These are phyloP conservation scores for Ramularia endophylla DNA, from an alignment of 2,329 filamentous ascomycete genomes.

Conservation along the genomic window DNA sequence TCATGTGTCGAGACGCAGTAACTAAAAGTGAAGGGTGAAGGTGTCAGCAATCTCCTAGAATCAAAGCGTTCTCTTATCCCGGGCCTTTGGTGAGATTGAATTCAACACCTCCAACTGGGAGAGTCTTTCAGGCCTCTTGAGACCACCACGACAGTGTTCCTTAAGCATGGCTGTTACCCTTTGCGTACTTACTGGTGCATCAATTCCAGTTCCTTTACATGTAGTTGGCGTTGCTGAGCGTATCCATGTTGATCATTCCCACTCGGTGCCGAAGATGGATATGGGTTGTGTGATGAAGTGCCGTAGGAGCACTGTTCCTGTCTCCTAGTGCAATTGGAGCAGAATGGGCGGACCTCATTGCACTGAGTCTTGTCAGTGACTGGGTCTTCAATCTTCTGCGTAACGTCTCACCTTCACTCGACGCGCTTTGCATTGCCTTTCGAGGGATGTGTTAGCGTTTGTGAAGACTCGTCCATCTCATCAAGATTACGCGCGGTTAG, in stretches of 20 bases:
- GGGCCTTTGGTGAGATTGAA: no score
- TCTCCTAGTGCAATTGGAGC: constrained; percentile 17
- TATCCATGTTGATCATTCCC: constrained; percentile 6
- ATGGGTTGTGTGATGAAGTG: constrained; percentile 9
- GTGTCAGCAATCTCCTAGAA: no score
- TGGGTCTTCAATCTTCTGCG: not conserved
- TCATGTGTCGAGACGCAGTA: constrained; percentile 14
- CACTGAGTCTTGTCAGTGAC: constrained; percentile 7
- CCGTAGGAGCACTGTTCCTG: constrained; percentile 21
- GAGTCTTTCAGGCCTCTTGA: no score
- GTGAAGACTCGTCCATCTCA: no score
- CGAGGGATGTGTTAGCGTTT: constrained; percentile 5
- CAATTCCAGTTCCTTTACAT: constrained; percentile 19
- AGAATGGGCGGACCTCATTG: constrained; percentile 16
- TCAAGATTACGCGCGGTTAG: no score
- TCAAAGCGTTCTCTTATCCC: no score
- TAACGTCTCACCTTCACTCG: constrained; percentile 26
- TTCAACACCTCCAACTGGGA: no score
- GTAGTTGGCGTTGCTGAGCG: constrained; percentile 2
- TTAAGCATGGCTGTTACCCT: no score
- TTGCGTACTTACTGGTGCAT: constrained; percentile 24
- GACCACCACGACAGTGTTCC: no score
- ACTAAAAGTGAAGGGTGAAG: no score
- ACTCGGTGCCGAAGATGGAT: constrained; percentile 9
- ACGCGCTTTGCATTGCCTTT: constrained; percentile 23